Conservation (phyloP, 129 eudicot species). For the Mikania micrantha region DNA sequence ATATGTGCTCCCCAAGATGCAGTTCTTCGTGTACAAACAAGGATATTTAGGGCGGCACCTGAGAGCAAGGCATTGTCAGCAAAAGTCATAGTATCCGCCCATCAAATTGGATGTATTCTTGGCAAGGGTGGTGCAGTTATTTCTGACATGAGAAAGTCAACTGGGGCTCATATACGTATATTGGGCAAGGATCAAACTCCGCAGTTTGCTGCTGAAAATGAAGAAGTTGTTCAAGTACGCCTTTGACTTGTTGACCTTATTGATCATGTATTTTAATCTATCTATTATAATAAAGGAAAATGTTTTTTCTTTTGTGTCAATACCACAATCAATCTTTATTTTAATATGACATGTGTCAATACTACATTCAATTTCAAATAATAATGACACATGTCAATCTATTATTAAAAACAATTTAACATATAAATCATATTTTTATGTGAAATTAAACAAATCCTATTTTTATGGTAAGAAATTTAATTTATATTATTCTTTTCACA, state of each 20-base stretch:
- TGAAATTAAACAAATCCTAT: no score
- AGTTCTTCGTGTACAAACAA: constrained; percentile 77
- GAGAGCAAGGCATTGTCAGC: constrained; percentile 62
- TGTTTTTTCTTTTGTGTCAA: no score
- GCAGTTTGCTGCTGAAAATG: constrained; percentile 64
- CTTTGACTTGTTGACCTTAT: not conserved
- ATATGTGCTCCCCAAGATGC: constrained; percentile 86
- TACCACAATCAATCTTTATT: no score
- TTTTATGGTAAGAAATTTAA: no score
- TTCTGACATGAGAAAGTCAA: constrained; percentile 81
- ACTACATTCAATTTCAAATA: no score
- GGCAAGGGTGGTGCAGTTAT: constrained; percentile 94
- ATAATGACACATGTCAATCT: no score
- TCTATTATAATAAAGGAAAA: no score
- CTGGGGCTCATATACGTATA: constrained; percentile 87
- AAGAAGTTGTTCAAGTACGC: constrained; percentile 86
- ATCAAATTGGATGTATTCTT: constrained; percentile 93
- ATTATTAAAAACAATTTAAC: no score
- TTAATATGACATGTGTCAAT: no score
- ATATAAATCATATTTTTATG: no score
- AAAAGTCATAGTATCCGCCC: constrained; percentile 70
- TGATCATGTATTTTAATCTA: no score
- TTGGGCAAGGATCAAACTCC: constrained; percentile 83
- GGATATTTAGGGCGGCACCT: constrained; percentile 71
- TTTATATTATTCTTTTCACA: no score